Base-by-base conservation (phyloP, 1,284 basidiomycete species). In the Austropuccinia psidii region DNA sequence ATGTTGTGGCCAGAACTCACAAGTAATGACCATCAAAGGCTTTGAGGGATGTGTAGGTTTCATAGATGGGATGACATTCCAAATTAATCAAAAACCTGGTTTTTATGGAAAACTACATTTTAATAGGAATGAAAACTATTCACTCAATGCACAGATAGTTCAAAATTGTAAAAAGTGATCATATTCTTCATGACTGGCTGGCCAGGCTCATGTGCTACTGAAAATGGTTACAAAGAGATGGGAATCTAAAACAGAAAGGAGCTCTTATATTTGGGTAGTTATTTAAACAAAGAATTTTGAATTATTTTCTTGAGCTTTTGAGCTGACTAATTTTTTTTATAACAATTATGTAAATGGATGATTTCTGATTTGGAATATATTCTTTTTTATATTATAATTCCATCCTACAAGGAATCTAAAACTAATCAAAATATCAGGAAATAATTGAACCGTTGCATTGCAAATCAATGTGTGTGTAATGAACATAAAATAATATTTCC, bases 371-470 rank as follows among this genome's bases (percentile, higher is more conserved):
- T 37, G 4, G 55, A 31, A 4, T 64, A 64, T n/a, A 21, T 15
- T 4, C 19, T 58, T 13, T 9, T n/a, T 4, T 19, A 15, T 31
- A 37, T 9, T 29, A 19, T 33, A 1, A 49, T 64, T 1, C 61
- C 61, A 1, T 15, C 41, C 8, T 64, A 47, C 41, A 64, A 64
- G 45, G 41, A 17, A 21, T 43, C 39, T 9, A 43, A 39, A 1
- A 15, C 41, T 19, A 47, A 47, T n/a, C 4, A 43, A 19, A 13
- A 8, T 1, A 6, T 5, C n/a, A 64, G 49, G 29, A 7, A 8
- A 19, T 39, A 64, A 15, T 64, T 64, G 21, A 64, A 64, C 43
- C 49, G 49, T 49, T 64, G 61, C 21, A 29, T 64, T 45, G 61
- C 61, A 11, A 64, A 64, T 15, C 33, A 29, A 17, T 24, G 61